Percentiles rank a stretch among this genome's conserved stretches.
These are phyloP conservation scores for Fulvia fulva DNA, from an alignment of 2,329 filamentous ascomycete species.

Conservation along the genomic window DNA sequence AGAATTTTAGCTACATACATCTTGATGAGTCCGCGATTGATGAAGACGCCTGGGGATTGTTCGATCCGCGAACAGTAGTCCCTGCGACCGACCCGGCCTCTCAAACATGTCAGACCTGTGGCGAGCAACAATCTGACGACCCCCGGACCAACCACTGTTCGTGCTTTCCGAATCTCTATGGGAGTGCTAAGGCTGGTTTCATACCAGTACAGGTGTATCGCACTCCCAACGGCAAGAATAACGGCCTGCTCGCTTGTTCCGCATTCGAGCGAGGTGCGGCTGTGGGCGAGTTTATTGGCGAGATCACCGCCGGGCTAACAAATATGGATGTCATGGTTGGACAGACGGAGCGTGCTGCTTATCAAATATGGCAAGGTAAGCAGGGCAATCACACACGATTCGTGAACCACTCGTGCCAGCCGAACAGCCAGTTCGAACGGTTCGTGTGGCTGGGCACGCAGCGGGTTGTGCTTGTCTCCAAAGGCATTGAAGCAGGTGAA, in stretches of 20 bases:
- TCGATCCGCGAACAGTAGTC: conserved; percentile 47
- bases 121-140: conserved; percentile 50
- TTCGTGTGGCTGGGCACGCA: conserved; percentile 57
- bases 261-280: conserved; percentile 51
- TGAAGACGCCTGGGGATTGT: conserved; percentile 45
- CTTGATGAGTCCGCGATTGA: conserved; percentile 51
- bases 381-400: conserved; percentile 58
- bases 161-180: conserved; percentile 54
- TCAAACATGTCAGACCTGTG: conserved; percentile 44
- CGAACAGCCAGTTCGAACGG: conserved; percentile 55
- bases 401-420: conserved; percentile 56
- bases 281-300: conserved; percentile 54
- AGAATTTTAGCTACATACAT: conserved; percentile 47
- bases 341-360: conserved; percentile 42
- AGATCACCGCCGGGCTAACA: conserved; percentile 51
- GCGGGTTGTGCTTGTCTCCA: conserved; percentile 53
- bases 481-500: conserved; percentile 50
- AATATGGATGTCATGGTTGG: conserved; percentile 53
- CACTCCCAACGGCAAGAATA: conserved; percentile 52
- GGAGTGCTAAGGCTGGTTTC: conserved; percentile 38
- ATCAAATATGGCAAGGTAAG: conserved; percentile 57
- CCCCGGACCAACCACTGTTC: conserved; percentile 47
- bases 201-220: conserved; percentile 52
- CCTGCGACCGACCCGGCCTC: conserved; percentile 23
- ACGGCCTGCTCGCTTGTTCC: conserved; percentile 48